Evolutionary conservation across 2,329 filamentous ascomycete genomes (phyloP), one percentile per base, ranked within the genome.

Genomic region (Botrytis hyacinthi): DNA sequence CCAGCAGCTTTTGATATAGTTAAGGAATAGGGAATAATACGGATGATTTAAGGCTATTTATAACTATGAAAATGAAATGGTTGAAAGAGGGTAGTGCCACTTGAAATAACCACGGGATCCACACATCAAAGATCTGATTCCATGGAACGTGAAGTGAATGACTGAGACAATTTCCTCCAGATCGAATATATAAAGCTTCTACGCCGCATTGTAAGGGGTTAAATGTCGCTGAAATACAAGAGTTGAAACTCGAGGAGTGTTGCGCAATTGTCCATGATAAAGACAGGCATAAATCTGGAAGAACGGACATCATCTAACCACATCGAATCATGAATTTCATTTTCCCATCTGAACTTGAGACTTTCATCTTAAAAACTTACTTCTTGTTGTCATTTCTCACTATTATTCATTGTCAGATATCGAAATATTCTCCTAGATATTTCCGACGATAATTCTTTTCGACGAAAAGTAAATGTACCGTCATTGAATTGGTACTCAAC

Each of bases 71-170:
- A 4, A 54, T 29, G 3, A 14, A 18, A 14, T 8, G 0, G 6
- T 3, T 7, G 51, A 18, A 54, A 29, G n/a, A 54, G n/a, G 18
- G 6, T 29, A 8, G 14, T 54, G 12, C 14, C 2, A 54, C 12
- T n/a, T 2, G 7, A 0, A 3, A 8, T 29, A 9, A 5, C 3
- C 22, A n/a, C 37, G 22, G 14, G 6, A 42, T 40, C 35, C 0
- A 42, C 3, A 62, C 12, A 29, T 54, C 12, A 1, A 42, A 40
- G 35, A 5, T 20, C 37, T 40, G 5, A 3, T 10, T 29, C 3
- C 22, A 40, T 35, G 29, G 8, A 3, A n/a, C 6, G 14, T 14
- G 22, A 62, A 42, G 37, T 62, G 37, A n/a, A 61, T 40, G 4
- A 61, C 12, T 1, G 3, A 6, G 6, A 16, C 4, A 3, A 40